phyloP scores from a whole-genome alignment of 352 stramenopile species.

The Phytopythium ostracodes region DNA sequence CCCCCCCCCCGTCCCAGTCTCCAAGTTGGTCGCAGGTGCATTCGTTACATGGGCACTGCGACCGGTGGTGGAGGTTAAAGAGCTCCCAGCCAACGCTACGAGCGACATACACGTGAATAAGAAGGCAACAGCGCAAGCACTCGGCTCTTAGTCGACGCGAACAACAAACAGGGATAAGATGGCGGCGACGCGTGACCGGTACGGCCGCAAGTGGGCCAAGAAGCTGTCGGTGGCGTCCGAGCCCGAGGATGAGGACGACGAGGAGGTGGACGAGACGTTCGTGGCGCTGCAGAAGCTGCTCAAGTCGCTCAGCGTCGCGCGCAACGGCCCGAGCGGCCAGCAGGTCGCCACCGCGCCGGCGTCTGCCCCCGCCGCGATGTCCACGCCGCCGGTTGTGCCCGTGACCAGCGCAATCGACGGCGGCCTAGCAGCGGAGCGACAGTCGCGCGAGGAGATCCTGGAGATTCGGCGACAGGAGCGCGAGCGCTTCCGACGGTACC shows the following conservation, averaged over 20 bases:
- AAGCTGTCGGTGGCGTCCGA: slow-evolving; percentile 10
- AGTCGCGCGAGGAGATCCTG: slow-evolving; percentile 72
- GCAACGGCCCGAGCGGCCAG: slow-evolving; percentile 16
- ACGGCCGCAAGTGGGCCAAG: slow-evolving; percentile 4
- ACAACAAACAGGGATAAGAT: background rate
- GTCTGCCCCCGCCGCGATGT: slow-evolving; percentile 8
- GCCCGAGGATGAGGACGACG: slow-evolving; percentile 49
- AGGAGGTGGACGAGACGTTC: slow-evolving; percentile 80
- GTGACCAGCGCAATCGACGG: slow-evolving; percentile 4
- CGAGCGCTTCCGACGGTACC: slow-evolving; percentile 60
- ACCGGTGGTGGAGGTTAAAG: background rate
- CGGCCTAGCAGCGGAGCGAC: slow-evolving; percentile 17
- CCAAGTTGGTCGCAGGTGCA: too few species aligned
- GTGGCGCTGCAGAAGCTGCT: slow-evolving; percentile 72
- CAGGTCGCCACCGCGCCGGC: slow-evolving; percentile 14
- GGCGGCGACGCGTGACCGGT: slow-evolving; percentile 1
- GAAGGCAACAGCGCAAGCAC: too few species aligned
- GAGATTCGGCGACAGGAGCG: slow-evolving; percentile 58
- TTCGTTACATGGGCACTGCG: background rate
- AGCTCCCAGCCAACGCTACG: too few species aligned
- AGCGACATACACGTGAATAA: background rate
- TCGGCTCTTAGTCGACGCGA: background rate
- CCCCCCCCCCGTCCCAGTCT: too few species aligned
- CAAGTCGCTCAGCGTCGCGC: slow-evolving; percentile 50
- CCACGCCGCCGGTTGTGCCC: slow-evolving; percentile 8